Evolutionary conservation across 163 green algal species (phyloP).

Genomic region (Prototheca stagnorum): DNA sequence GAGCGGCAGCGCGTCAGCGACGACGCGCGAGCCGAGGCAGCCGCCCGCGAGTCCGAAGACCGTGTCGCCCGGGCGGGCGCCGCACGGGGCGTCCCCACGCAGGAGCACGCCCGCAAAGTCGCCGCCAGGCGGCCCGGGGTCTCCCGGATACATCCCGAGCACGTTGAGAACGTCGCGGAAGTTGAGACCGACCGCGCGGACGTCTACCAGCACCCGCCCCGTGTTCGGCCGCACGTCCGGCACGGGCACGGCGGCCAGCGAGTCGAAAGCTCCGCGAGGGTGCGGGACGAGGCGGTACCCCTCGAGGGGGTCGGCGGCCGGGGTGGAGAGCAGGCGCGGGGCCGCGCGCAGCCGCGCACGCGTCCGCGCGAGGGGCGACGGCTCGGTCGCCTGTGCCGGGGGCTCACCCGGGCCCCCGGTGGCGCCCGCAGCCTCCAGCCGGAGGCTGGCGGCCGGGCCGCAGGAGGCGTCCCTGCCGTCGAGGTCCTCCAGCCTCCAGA

Average conservation of each 20-base stretch:
- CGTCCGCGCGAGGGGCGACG: no score
- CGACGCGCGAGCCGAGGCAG: conserved; percentile 47
- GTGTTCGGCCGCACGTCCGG: not conserved
- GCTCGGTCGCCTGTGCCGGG: no score
- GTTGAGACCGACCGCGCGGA: conserved; percentile 66
- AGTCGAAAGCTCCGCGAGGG: conserved; percentile 22
- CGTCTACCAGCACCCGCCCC: no score
- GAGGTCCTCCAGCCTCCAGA: no score
- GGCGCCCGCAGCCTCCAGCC: no score
- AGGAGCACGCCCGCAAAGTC: conserved; percentile 59
- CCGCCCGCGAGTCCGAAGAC: conserved; percentile 68
- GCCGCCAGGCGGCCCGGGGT: conserved; percentile 57
- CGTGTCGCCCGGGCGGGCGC: conserved; percentile 5
- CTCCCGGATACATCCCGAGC: conserved; percentile 64
- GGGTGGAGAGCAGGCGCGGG: no score
- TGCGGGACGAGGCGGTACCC: conserved; percentile 18
- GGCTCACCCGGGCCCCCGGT: no score
- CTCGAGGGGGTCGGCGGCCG: not conserved
- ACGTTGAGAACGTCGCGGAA: conserved; percentile 58
- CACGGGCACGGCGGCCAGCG: conserved; percentile 7
- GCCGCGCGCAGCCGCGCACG: no score
- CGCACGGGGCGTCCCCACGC: no score
- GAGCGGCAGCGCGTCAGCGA: conserved; percentile 21
- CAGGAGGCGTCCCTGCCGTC: no score
- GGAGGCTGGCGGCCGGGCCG: no score